A percentile compares a stretch with the other conserved stretches of the same genome.
Evolutionary conservation across 768 basidiomycete genomes (phyloP).

Genomic region (Sporobolomyces phaffii): DNA sequence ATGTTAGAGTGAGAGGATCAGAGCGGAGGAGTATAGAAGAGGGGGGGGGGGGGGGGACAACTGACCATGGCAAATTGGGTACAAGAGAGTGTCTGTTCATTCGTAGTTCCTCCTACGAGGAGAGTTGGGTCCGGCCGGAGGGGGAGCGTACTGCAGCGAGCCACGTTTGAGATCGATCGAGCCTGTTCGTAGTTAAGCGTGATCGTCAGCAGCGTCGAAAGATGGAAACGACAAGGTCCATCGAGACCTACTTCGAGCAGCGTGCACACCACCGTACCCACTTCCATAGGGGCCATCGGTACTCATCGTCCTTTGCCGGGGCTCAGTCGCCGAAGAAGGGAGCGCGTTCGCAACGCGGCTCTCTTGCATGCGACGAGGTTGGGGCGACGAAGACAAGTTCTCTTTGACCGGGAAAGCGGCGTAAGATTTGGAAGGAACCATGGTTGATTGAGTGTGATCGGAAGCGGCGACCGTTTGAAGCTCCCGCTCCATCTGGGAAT

Average conservation of each 20-base stretch:
- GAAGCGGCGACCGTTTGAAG: conserved; percentile 26
- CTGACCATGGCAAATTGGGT: neutral
- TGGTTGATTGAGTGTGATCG: conserved; percentile 21
- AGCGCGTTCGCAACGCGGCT: conserved; percentile 19
- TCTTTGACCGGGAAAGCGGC: neutral
- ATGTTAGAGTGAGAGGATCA: neutral
- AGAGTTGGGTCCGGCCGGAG: conserved; percentile 14
- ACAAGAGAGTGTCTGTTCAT: neutral
- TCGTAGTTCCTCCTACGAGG: conserved; percentile 23
- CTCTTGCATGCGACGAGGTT: conserved; percentile 23
- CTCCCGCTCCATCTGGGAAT: conserved; percentile 20
- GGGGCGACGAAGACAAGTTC: conserved; percentile 2
- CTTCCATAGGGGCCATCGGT: conserved; percentile 20
- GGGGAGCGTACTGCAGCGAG: conserved; percentile 10
- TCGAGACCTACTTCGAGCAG: conserved; percentile 16
- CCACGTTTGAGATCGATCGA: conserved; percentile 32
- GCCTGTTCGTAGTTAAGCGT: neutral
- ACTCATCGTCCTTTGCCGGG: neutral
- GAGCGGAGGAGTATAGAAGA: neutral
- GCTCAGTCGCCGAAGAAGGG: neutral
- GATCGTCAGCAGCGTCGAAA: no score
- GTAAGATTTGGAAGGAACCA: conserved; percentile 9
- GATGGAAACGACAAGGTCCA: no score
- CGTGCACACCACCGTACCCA: conserved; percentile 26
- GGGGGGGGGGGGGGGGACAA: neutral